Base-by-base conservation (phyloP, 2,329 filamentous ascomycete species). In the Epichloe brachyelytri region DNA sequence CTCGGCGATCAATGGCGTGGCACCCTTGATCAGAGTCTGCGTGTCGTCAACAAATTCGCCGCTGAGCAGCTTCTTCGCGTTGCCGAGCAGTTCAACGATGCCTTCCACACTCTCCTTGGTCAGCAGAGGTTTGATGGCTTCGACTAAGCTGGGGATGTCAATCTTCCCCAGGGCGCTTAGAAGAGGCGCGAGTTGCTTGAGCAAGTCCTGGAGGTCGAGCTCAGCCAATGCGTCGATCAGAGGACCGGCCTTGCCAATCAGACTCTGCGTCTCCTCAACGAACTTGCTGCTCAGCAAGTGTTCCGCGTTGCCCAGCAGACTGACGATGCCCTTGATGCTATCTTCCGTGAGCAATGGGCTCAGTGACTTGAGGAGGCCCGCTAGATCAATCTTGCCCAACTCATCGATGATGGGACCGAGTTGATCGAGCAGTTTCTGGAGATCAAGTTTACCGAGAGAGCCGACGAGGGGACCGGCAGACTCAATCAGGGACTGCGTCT, bases 71-170 rank as follows among this genome's bases (percentile, higher is more conserved):
- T 54, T 40, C 47, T 64, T 57, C 0, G 66, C 62, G 37, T 69
- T 62, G 7, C 63, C 59, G 4, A 69, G 58, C 0, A 70, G 53
- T 8, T 62, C 63, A 7, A 69, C 55, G n/a, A 67, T 54, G 5
- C 64, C 61, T 1, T 63, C 58, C 34, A 67, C 56, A 0, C 61
- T 62, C 1, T 66, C 59, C 36, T 58, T 58, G 0, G 63, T 66
- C 1, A 68, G 60, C 1, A 68, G 51, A 1, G 65, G 65, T 6
- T 56, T 51, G 0, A 67, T 45, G 2, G 64, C 54, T 1, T 60
- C 53, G 0, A 68, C 34, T 0, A 67, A 51, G 1, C 60, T 58
- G 8, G 60, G 47, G 1, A 68, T 55, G 34, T 68, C 61, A 17
- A 68, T 54, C 47, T 65, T 62, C 54, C 62, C 55, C 5, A 63